Conservation (phyloP, 768 basidiomycete species). For the Amanita fuliginea region DNA sequence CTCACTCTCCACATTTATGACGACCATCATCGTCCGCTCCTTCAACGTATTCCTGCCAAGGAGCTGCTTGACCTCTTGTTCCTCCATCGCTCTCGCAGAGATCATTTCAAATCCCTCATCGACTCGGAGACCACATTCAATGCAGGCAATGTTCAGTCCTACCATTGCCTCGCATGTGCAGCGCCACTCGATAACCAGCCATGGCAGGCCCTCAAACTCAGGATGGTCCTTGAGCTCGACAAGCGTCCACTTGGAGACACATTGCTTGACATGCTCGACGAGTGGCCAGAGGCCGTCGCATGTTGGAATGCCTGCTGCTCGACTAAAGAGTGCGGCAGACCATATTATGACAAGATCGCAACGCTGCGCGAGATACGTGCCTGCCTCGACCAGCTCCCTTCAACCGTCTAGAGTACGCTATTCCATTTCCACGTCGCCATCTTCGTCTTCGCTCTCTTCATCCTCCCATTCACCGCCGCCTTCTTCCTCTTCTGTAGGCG, state of each 20-base stretch:
- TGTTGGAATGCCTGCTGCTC: constrained; percentile 29
- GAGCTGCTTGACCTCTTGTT: constrained; percentile 25
- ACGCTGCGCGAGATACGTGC: constrained; percentile 21
- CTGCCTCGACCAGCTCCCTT: constrained; percentile 19
- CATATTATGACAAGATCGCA: constrained; percentile 24
- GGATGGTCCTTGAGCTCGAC: constrained; percentile 29
- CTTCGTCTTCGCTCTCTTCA: constrained; percentile 60
- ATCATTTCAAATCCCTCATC: constrained; percentile 23
- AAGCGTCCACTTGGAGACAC: constrained; percentile 26
- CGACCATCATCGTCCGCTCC: constrained; percentile 18
- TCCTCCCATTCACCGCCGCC: constrained; percentile 50
- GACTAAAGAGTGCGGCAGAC: constrained; percentile 17
- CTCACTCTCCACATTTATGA: constrained; percentile 23
- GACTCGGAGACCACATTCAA: constrained; percentile 26
- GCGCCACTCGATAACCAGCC: constrained; percentile 22
- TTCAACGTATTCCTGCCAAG: constrained; percentile 22
- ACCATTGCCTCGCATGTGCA: constrained; percentile 21
- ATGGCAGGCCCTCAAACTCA: constrained; percentile 29
- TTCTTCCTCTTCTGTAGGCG: constrained; percentile 43
- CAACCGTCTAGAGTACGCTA: constrained; percentile 16
- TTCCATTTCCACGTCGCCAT: constrained; percentile 49
- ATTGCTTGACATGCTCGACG: constrained; percentile 25
- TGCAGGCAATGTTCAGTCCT: constrained; percentile 22
- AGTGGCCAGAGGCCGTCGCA: constrained; percentile 28
- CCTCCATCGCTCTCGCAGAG: constrained; percentile 30